phyloP scores from a whole-genome alignment of 352 stramenopile species.

The Phytopythium chamaehyphon region DNA sequence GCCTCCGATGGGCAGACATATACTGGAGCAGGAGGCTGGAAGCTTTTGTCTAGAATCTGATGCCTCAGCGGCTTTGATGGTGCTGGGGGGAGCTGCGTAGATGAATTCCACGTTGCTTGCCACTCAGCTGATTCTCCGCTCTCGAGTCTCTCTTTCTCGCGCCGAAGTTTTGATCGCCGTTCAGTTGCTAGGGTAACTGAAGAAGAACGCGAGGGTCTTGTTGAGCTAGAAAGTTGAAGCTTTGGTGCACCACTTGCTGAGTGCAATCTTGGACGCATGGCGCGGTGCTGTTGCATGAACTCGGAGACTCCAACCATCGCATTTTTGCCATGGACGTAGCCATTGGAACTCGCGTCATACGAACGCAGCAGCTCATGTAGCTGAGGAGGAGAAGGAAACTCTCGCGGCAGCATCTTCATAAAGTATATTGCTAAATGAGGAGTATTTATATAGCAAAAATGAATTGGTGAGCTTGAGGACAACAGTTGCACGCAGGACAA shows the following conservation, averaged over 20 bases:
- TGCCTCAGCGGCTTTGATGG: constrained; percentile 38
- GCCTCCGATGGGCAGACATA: constrained; percentile 29
- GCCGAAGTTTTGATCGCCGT: constrained; percentile 1
- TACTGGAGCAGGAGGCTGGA: constrained; percentile 34
- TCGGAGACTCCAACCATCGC: constrained; percentile 3
- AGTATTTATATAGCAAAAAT: no score
- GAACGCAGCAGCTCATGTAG: neutral
- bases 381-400: neutral
- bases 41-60: constrained; percentile 55
- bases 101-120: constrained; percentile 40
- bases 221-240: neutral
- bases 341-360: neutral
- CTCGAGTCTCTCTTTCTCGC: neutral
- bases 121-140: neutral
- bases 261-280: neutral
- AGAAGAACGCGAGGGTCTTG: neutral
- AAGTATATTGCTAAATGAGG: no score
- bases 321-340: neutral
- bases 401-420: constrained; percentile 3
- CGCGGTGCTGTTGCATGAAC: constrained; percentile 3
- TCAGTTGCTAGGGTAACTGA: constrained; percentile 1
- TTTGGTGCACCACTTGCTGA: neutral
- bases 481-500: no score
- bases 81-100: constrained; percentile 32
- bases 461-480: no score